Conservation (phyloP, 2,329 filamentous ascomycete genomes). For the Lecanosticta acicola region DNA sequence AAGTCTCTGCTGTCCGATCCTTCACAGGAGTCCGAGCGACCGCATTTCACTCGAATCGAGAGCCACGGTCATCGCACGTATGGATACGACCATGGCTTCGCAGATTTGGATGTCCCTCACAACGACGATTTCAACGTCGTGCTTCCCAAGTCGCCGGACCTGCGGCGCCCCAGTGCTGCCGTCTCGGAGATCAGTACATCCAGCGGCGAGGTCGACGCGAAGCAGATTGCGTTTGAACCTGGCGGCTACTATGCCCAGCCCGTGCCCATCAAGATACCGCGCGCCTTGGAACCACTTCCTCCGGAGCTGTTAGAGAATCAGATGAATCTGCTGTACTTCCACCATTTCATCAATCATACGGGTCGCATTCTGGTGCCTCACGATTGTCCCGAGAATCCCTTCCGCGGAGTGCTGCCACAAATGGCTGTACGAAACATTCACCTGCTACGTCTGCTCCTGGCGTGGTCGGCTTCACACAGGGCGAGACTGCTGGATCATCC, state of each 20-base stretch:
- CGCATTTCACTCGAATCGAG: slow-evolving; percentile 10
- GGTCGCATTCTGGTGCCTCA: slow-evolving; percentile 60
- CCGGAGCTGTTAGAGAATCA: slow-evolving; percentile 59
- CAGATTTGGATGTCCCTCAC: slow-evolving; percentile 62
- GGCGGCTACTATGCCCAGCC: slow-evolving; percentile 66
- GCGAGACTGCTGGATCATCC: slow-evolving; percentile 67
- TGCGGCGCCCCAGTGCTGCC: slow-evolving; percentile 27
- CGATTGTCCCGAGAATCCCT: slow-evolving; percentile 56
- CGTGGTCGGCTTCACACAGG: slow-evolving; percentile 79
- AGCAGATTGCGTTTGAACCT: slow-evolving; percentile 49
- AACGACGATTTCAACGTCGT: slow-evolving; percentile 69
- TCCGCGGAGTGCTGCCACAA: slow-evolving; percentile 56
- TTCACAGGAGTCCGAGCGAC: slow-evolving; percentile 31
- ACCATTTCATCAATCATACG: slow-evolving; percentile 74
- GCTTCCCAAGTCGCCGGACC: slow-evolving; percentile 29
- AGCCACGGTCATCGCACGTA: slow-evolving; percentile 44
- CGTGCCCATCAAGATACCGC: slow-evolving; percentile 59
- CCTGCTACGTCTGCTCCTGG: slow-evolving; percentile 68
- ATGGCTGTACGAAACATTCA: slow-evolving; percentile 66
- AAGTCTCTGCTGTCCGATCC: slow-evolving; percentile 57
- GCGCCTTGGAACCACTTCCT: slow-evolving; percentile 53
- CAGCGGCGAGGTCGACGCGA: slow-evolving; percentile 23
- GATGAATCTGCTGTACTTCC: slow-evolving; percentile 73
- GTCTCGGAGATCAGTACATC: slow-evolving; percentile 27
- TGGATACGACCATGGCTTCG: slow-evolving; percentile 65